Base-by-base conservation (phyloP, 2,329 filamentous ascomycete genomes). In the Clarireedia monteithiana region DNA sequence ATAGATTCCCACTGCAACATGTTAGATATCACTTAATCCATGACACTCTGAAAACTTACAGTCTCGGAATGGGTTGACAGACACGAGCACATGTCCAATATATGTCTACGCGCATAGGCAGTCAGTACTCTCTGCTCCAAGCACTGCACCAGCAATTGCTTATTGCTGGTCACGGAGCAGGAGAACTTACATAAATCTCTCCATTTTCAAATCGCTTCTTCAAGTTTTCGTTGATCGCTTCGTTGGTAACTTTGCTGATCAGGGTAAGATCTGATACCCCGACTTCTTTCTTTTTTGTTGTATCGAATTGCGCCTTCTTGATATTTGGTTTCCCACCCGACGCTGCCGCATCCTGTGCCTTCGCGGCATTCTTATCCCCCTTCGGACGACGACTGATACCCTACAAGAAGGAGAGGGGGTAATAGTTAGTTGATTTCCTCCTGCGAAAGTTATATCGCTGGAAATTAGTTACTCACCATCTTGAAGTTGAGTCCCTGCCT, bases 71-170 rank as follows among this genome's bases (percentile, higher is more conserved):
- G 94, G 94, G 73, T 99, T 99, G 72, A 99, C 94, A 40, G 94
- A 97, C 65, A 99, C 94, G 80, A 99, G 74, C 73, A 99, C 94
- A 86, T 97, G 92, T 76, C 94, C 94, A 71, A 99, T 99, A 74
- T 99, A 99, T 69, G 94, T 99, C 81, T 84, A 67, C 63, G 58
- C 10, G 38, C 24, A 63, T 60, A 58, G 60, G 55, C 63, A 59
- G 44, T 53, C 45, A 53, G 55, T 34, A 34, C 26, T 39, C 6
- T 15, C 36, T 14, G 40, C 24, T 24, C 48, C 42, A 9, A 23
- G 17, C 20, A 5, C 20, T 30, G 12, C 46, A 20, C 39, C 40
- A 4, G 15, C 23, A 24, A 12, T 42, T 47, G 20, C 12, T 30
- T 52, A 27, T 34, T 53, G 12, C 44, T 40, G 14, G 55, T 36